phyloP scores from a whole-genome alignment of 2,329 filamentous ascomycete genomes.

The Calonectria henricotiae region DNA sequence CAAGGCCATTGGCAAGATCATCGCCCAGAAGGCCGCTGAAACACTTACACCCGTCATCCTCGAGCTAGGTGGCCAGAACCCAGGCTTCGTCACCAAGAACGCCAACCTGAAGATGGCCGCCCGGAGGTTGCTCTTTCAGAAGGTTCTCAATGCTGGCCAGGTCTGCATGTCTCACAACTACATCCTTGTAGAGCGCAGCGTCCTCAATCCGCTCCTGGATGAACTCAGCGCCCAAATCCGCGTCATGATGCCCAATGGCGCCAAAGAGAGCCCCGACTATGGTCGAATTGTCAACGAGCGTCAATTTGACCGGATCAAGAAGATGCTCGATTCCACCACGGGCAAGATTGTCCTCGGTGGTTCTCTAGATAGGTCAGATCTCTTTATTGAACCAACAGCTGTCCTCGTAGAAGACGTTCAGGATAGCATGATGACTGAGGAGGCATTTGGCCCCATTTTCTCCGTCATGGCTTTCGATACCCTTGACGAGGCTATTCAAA shows the following conservation, averaged over 20 bases:
- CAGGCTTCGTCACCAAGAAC: slow-evolving; percentile 90
- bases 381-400: slow-evolving; percentile 94
- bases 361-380: slow-evolving; percentile 82
- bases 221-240: slow-evolving; percentile 81
- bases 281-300: slow-evolving; percentile 84
- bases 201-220: slow-evolving; percentile 81
- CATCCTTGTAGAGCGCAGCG: slow-evolving; percentile 83
- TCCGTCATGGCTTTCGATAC: slow-evolving; percentile 84
- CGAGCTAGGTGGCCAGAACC: slow-evolving; percentile 93
- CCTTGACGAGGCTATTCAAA: slow-evolving; percentile 88
- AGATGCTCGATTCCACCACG: slow-evolving; percentile 87
- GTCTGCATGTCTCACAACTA: slow-evolving; percentile 96
- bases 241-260: slow-evolving; percentile 88
- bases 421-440: slow-evolving; percentile 86
- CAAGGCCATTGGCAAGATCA: slow-evolving; percentile 84
- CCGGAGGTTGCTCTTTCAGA: slow-evolving; percentile 89
- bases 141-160: slow-evolving; percentile 89
- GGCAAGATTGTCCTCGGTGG: slow-evolving; percentile 93
- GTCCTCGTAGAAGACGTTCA: slow-evolving; percentile 81
- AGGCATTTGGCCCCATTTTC: slow-evolving; percentile 95
- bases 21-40: slow-evolving; percentile 90
- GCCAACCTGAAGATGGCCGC: slow-evolving; percentile 87
- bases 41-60: slow-evolving; percentile 90
- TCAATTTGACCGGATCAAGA: slow-evolving; percentile 88
- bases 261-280: slow-evolving; percentile 84